phyloP scores from a whole-genome alignment of 2,329 filamentous ascomycete genomes.

The Graphilbum ipis-grandicollis region DNA sequence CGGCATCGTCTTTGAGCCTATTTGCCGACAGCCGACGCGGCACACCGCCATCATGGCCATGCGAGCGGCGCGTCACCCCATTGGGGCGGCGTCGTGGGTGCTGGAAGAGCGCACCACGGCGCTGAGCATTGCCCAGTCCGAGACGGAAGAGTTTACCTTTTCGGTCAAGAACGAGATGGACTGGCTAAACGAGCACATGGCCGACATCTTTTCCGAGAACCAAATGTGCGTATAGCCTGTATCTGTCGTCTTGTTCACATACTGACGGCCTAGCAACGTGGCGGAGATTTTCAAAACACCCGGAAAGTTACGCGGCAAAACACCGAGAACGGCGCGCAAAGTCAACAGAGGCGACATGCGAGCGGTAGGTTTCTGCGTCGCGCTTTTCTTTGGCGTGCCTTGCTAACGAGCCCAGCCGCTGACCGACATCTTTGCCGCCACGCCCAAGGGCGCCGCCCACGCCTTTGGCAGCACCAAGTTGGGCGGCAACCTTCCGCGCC shows the following conservation, averaged over 20 bases:
- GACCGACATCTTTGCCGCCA: conserved; percentile 39
- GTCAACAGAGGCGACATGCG: conserved; percentile 37
- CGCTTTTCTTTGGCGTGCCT: background rate
- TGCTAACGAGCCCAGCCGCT: conserved; percentile 38
- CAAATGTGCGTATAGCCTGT: conserved; percentile 67
- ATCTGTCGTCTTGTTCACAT: too few species aligned
- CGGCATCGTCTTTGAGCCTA: too few species aligned
- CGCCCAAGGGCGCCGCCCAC: conserved; percentile 34
- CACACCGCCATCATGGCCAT: conserved; percentile 21
- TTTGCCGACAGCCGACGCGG: background rate
- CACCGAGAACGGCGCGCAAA: conserved; percentile 54
- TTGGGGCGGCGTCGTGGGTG: conserved; percentile 77
- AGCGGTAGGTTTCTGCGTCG: conserved; percentile 40
- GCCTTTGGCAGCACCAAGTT: conserved; percentile 28
- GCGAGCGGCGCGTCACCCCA: conserved; percentile 42
- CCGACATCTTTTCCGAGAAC: conserved; percentile 74
- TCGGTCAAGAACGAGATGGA: conserved; percentile 87
- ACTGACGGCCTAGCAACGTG: conserved; percentile 56
- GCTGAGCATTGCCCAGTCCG: conserved; percentile 56
- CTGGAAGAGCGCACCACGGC: conserved; percentile 67
- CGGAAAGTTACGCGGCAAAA: conserved; percentile 67
- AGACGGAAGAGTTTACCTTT: conserved; percentile 85
- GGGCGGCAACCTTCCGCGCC: conserved; percentile 23
- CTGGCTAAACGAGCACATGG: conserved; percentile 98
- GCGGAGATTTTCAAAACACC: conserved; percentile 93